Base-by-base conservation (phyloP, 2,329 filamentous ascomycete genomes). In the Uncinocarpus reesii region DNA sequence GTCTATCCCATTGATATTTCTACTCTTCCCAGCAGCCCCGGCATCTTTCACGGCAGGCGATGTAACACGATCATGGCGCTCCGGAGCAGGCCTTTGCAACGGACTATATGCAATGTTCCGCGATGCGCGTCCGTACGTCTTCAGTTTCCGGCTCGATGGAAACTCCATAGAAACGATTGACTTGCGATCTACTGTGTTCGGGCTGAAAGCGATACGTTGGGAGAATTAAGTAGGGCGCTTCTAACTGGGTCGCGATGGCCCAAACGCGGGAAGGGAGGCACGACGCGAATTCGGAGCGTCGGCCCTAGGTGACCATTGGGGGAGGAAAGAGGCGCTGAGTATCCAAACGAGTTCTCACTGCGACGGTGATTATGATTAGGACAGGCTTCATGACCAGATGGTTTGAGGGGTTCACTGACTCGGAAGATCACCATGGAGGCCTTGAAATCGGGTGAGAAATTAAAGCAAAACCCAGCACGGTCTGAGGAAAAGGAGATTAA, bases 121-220 rank as follows among this genome's bases (percentile, higher is more conserved):
- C 20, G 52, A 49, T 4, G 47, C 42, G 16, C 50, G 53, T 16
- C 52, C 52, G 23, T 56, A 56, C 4, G 54, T 56, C 43, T 49
- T 50, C 42, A 56, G 16, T 21, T 50, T 52, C 28, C 52, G 52
- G 36, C 43, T 26, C 11, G 54, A 41, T 10, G 53, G 49, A 18
- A 38, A 34, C 20, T 48, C 46, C 18, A 36, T 34, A 2, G 52
- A 18, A 6, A 42, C 29, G 41, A 49, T 44, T 16, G 21, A n/a
- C 20, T 21, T 45, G 23, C 34, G 29, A 38, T 7, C n/a, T 16
- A 16, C 24, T 21, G 11, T 37, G 7, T 8, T 6, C 15, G 7
- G 21, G 5, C 18, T 2, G 6, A 29, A 20, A 38, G 10, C 20
- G 2, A 21, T 35, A 21, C 8, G 28, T 3, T 13, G 7, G 11